Evolutionary conservation across 306 rosid species (phyloP), one percentile per base, ranked within the genome.

Genomic region (Heteromeles arbutifolia): DNA sequence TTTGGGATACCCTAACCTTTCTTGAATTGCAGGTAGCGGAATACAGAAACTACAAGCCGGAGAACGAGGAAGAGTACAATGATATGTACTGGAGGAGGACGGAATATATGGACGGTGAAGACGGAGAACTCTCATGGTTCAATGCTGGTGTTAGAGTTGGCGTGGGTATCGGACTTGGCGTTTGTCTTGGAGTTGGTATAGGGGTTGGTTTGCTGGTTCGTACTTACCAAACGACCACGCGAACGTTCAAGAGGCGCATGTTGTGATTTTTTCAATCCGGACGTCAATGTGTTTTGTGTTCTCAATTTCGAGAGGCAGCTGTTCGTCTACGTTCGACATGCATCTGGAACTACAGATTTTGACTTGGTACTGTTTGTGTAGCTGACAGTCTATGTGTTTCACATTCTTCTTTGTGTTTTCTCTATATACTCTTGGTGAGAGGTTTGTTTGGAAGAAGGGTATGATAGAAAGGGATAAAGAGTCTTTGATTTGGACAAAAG

Each of bases 81-180:
- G 69, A 54, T 67, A 61, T 76, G 81, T 79, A 79, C 65, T 83
- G 79, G 86, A 80, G 79, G 75, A 77, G 85, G 69, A 61, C 81
- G 11, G 86, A 83, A 24, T 83, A 79, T 48, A 29, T 70, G 65
- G 84, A 83, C 3, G 73, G 74, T 29, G 86, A 83, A 76, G 86
- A 83, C 43, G 86, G 84, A 19, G 86, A 83, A 64, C 86, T 83
- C 48, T 75, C 84, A 37, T 83, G 86, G 86, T 83, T 83, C 67
- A 83, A 83, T 67, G 84, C 86, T 57, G 86, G 86, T 24, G 84
- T 83, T 63, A 79, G 86, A 72, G 86, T 83, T 50, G 86, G 86
- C 3, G 86, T 83, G 3, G 86, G 86, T 14, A 79, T 83, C 14
- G 86, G 86, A 43, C 81, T 83, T n/a, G 86, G 86, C 11, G 75